phyloP scores from a whole-genome alignment of 163 green algal genomes.

The Dunaliella salina region DNA sequence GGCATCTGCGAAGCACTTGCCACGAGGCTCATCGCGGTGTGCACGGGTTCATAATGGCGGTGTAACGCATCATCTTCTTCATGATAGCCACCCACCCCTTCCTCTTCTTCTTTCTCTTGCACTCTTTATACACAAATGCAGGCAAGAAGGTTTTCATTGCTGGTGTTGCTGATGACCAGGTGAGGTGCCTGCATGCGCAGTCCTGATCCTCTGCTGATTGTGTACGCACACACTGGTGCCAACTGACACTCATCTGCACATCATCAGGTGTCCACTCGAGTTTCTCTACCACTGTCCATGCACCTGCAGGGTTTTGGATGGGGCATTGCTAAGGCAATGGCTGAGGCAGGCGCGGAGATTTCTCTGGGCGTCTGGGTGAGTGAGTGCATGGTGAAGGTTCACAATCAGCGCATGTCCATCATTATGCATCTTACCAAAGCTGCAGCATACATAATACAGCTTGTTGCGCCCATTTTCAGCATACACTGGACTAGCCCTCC shows the following conservation, averaged over 20 bases:
- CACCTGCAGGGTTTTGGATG: conserved; percentile 91
- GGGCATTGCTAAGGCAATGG: conserved; percentile 91
- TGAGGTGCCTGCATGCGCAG: conserved; percentile 17
- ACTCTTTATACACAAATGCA: conserved; percentile 45
- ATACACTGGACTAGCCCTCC: too few species aligned
- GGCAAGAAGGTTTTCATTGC: conserved; percentile 99
- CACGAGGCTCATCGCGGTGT: background rate
- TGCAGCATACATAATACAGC: too few species aligned
- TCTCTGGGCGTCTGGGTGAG: conserved; percentile 95
- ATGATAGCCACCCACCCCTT: background rate
- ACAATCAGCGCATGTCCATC: too few species aligned
- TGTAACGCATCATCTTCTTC: background rate
- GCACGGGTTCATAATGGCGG: background rate
- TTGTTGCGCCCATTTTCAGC: too few species aligned
- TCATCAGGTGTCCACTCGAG: too few species aligned
- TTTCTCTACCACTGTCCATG: background rate
- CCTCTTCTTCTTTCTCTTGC: background rate
- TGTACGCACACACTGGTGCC: too few species aligned
- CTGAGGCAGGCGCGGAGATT: conserved; percentile 90
- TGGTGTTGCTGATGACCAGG: conserved; percentile 96
- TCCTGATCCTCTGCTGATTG: background rate
- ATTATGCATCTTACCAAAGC: too few species aligned
- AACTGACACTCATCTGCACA: too few species aligned
- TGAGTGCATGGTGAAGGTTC: background rate
- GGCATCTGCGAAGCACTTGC: background rate